Percentiles rank a stretch among this genome's conserved stretches.
These are phyloP conservation scores for Serendipita indica DNA, from an alignment of 768 basidiomycete genomes.

Conservation along the genomic window DNA sequence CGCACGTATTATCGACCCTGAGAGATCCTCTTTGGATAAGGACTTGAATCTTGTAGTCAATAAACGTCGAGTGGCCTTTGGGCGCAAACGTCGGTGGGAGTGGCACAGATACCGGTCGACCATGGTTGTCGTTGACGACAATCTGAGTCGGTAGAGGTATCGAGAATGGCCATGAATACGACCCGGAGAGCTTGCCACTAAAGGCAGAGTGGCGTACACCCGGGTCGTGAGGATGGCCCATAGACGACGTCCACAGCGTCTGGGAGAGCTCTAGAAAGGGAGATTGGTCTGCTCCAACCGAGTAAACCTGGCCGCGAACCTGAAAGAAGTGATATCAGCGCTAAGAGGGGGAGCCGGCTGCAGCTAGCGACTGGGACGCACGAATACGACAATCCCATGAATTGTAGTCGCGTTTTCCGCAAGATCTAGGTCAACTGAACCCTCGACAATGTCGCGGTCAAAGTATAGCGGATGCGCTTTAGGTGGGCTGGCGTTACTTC, in stretches of 20 bases:
- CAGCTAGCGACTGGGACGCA: neutral
- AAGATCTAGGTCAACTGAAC: neutral
- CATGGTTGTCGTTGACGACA: neutral
- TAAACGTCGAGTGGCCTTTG: neutral
- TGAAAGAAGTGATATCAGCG: neutral
- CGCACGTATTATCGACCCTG: slow-evolving; percentile 11
- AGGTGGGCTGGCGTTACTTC: slow-evolving; percentile 1
- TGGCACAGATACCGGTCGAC: neutral
- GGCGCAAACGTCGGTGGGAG: slow-evolving; percentile 5
- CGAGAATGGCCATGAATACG: neutral
- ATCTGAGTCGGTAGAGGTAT: neutral
- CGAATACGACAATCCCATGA: neutral
- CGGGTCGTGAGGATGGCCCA: neutral
- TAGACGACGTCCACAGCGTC: slow-evolving; percentile 1
- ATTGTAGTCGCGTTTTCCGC: neutral
- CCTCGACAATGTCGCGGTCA: slow-evolving; percentile 8
- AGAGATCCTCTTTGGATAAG: slow-evolving; percentile 7
- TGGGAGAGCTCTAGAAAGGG: slow-evolving; percentile 9
- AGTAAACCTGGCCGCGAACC: neutral
- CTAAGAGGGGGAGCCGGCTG: neutral
- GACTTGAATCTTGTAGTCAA: slow-evolving; percentile 10
- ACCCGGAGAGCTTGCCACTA: slow-evolving; percentile 6
- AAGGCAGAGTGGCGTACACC: neutral
- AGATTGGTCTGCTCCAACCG: neutral
- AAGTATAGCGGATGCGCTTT: slow-evolving; percentile 8